Conservation (phyloP, 768 basidiomycete species). For the Pilatotrama ljubarskyi region DNA sequence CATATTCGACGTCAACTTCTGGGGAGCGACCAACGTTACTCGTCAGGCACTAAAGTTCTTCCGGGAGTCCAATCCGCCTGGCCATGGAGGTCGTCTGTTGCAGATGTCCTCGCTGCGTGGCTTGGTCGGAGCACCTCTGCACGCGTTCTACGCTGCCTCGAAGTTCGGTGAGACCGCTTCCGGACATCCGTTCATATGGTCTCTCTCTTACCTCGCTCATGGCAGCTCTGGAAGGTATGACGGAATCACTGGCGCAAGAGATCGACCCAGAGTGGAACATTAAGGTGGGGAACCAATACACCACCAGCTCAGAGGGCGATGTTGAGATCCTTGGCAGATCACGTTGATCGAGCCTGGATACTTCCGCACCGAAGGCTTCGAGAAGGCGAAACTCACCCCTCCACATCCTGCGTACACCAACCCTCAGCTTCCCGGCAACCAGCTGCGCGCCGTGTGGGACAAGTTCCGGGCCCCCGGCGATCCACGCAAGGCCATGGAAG, state of each 20-base stretch:
- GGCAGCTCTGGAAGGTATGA: slow-evolving; percentile 34
- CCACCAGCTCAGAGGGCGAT: no score
- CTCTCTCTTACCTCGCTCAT: no score
- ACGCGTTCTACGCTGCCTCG: slow-evolving; percentile 16
- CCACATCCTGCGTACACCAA: slow-evolving; percentile 17
- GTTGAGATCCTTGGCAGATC: slow-evolving; percentile 10
- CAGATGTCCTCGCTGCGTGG: slow-evolving; percentile 35
- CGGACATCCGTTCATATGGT: no score
- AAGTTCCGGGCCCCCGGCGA: not conserved
- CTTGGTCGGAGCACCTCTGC: slow-evolving; percentile 7
- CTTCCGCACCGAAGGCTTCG: slow-evolving; percentile 10
- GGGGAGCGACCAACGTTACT: slow-evolving; percentile 32
- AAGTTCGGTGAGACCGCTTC: slow-evolving; percentile 1
- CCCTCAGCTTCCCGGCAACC: not conserved
- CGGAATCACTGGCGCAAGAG: slow-evolving; percentile 29
- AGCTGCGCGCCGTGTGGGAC: not conserved
- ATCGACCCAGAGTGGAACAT: slow-evolving; percentile 40
- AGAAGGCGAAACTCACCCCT: not conserved
- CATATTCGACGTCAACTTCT: slow-evolving; percentile 30
- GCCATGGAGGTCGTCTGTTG: slow-evolving; percentile 36
- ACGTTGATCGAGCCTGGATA: slow-evolving; percentile 21
- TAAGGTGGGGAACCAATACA: slow-evolving; percentile 23
- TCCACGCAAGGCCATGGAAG: slow-evolving; percentile 17
- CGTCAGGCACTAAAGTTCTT: slow-evolving; percentile 36
- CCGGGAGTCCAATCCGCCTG: slow-evolving; percentile 38